Evolutionary conservation across 768 basidiomycete genomes (phyloP), one percentile per base, ranked within the genome.

Genomic region (Lentinula lateritia): DNA sequence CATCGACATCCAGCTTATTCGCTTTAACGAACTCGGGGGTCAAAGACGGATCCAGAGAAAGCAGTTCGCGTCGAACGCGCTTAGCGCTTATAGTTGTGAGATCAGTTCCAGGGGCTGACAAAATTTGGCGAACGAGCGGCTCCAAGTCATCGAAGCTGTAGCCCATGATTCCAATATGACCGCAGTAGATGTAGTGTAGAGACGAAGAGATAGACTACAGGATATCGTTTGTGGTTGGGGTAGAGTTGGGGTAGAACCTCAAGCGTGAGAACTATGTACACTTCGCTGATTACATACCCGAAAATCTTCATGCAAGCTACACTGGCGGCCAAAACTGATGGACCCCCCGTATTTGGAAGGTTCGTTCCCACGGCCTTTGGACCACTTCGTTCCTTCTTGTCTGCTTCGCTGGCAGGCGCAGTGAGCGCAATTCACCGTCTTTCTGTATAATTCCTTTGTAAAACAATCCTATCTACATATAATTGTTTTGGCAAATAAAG

Each of bases 21-120:
- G 83, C 80, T 68, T 86, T 89, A 62, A 95, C 70, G 56, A 81
- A 74, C 34, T 85, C 85, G 28, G 79, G 60, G 7, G 87, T 84
- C 58, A 92, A 69, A 18, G 79, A 73, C 8, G 82, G 71, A 72
- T 85, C 79, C 63, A 75, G 58, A 62, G 83, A 83, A 61, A 77
- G 67, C 64, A 94, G 76, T 70, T 86, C 83, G 69, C 88, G 89
- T 65, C 95, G 85, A 67, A 97, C 93, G 74, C 86, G 87, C 76
- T 93, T 96, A 50, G 93, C 94, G 70, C 87, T 90, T 73, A 94
- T 91, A 50, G 88, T 89, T 50, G 78, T 63, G 67, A 94, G 80
- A 78, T 94, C 89, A 52, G 83, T 88, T 52, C 84, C 87, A 3
- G 92, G 92, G 18, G 88, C 87, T 35, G 83, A 79, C 56, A 94